Base-by-base conservation (phyloP, 352 stramenopile species). In the Hyaloperonospora brassicae region DNA sequence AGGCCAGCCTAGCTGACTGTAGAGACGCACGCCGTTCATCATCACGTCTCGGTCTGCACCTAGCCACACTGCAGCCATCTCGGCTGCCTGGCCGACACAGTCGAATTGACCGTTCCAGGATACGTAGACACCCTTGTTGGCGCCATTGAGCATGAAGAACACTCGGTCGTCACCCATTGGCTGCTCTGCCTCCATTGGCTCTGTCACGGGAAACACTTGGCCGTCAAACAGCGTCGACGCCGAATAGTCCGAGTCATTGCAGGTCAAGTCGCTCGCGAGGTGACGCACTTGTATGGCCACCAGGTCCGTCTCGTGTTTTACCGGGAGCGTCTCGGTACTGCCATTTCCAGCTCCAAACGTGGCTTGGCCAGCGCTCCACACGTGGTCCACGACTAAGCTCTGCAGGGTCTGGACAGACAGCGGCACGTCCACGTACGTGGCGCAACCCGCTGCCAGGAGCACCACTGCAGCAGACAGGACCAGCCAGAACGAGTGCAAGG, bases 101-200 rank as follows among this genome's bases (percentile, higher is more conserved):
- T 70, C 66, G 42, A 86, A 88, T 38, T 88, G 54, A 12, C 81
- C 75, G 54, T 88, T 90, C 76, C 78, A 93, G 7, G 72, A 72
- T 42, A 87, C 76, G 64, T 89, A 90, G 46, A 93, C 50, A 9
- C 82, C 82, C 30, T 89, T 72, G 47, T 90, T 93, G 13, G 61
- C 74, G 10, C 82, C 82, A 49, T 93, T 93, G 58, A 93, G 77
- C 73, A 93, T 82, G 65, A 93, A 84, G 54, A 93, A 93, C 40
- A 88, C 53, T 55, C 68, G 69, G 71, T 89, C 67, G 6, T 64
- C 52, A 10, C 21, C 12, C 31, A 64, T 63, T 9, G 63, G 50
- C 23, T 55, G 34, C 2, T 59, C 58, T 2, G 48, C 53, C 27
- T 80, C 64, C 73, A 87, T 89, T 4, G 79, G 68, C 21, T 84